Conservation (phyloP, 495 filamentous ascomycete species). For the Trichocladium antarcticum region DNA sequence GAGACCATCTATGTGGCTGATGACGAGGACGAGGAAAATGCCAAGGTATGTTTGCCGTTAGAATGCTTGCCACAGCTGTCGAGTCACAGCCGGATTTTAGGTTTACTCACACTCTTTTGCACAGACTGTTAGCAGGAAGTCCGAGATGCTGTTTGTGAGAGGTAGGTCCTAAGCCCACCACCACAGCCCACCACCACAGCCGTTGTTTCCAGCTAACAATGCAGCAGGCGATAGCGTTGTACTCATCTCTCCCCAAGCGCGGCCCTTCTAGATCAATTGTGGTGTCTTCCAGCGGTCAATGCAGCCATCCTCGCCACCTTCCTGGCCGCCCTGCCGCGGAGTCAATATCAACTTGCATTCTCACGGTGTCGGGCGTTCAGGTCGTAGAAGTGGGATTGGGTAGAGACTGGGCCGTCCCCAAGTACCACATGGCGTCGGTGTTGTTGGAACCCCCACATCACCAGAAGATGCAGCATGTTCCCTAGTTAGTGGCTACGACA, state of each 20-base stretch:
- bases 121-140: constrained; percentile 88
- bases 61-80: background rate
- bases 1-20: constrained; percentile 94
- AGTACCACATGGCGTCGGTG: too few species aligned
- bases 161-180: too few species aligned
- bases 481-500: too few species aligned
- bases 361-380: background rate
- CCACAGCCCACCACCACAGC: background rate
- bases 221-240: constrained; percentile 83
- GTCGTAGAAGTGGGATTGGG: background rate
- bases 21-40: constrained; percentile 56
- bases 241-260: constrained; percentile 69
- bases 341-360: too few species aligned
- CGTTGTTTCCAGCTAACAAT: background rate
- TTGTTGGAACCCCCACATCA: too few species aligned
- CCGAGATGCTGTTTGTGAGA: constrained; percentile 98
- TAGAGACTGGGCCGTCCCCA: background rate
- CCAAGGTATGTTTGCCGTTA: constrained; percentile 23
- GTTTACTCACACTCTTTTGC: background rate
- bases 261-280: constrained; percentile 12
- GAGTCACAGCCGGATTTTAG: background rate
- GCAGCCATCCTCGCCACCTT: too few species aligned
- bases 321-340: too few species aligned
- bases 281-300: too few species aligned
- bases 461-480: too few species aligned